Evolutionary conservation across 148 eudicot genomes (phyloP), one percentile per base, ranked within the genome.

Genomic region (Nepenthes mirabilis): DNA sequence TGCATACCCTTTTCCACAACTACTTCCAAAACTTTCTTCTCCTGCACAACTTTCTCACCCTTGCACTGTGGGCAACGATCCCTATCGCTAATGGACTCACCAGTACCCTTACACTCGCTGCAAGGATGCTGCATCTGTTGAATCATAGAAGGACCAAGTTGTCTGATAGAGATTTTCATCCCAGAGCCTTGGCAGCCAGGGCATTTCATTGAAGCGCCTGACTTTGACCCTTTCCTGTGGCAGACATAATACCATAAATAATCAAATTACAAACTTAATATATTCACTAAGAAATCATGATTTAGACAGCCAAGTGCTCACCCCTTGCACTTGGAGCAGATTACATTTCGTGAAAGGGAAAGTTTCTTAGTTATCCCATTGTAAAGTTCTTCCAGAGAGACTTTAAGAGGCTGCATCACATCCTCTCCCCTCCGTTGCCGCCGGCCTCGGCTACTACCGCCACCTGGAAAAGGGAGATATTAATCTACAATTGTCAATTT

Each of bases 51-150:
- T 70, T 79, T 79, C 10, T 72, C 73, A 64, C 83, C 83, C 73
- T 79, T 79, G 70, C 80, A 79, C 61, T 73, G 80, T 9, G 78
- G 63, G 75, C 83, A 79, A 47, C 83, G 69, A 59, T 79, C 83
- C 59, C 64, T 79, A 69, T 79, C 80, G 49, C 8, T 79, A 55
- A 79, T 79, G 9, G 77, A 73, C 58, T 79, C 83, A 58, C 83
- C 83, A 54, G 83, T 72, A 49, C 83, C 83, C 64, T 76, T 79
- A 35, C 83, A 79, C 35, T 76, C 80, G 60, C 76, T 73, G 55
- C 83, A 79, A 70, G 80, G 73, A 68, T 79, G 83, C 59, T 79
- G 83, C 83, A 79, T 79, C 72, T 79, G 83, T 61, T 79, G 83
- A 52, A 76, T 76, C 83, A 79, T 79, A 58, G 80, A 72, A 2